These are phyloP conservation scores for Epicoccum nigrum DNA, from an alignment of 2,329 filamentous ascomycete genomes.

Conservation along the genomic window DNA sequence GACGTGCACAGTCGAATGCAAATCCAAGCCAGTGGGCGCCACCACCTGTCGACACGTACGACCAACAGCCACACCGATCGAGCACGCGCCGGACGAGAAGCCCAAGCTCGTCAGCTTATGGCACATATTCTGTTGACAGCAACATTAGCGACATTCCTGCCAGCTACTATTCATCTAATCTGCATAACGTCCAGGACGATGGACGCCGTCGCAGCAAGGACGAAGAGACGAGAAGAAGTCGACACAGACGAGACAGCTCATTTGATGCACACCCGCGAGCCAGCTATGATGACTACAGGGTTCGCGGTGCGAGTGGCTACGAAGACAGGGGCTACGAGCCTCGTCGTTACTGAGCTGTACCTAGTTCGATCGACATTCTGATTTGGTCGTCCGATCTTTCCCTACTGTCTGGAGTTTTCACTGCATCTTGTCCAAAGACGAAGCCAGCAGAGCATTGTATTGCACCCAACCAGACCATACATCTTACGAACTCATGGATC, in stretches of 20 bases:
- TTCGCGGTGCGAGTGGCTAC: slow-evolving; percentile 35
- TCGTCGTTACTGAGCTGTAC: slow-evolving; percentile 33
- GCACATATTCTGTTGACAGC: slow-evolving; percentile 43
- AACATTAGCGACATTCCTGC: slow-evolving; percentile 39
- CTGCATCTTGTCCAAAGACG: too few species aligned
- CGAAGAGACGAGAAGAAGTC: slow-evolving; percentile 36
- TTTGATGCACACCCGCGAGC: slow-evolving; percentile 39
- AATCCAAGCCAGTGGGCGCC: slow-evolving; percentile 39
- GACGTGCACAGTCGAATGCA: slow-evolving; percentile 42
- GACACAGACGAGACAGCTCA: slow-evolving; percentile 32
- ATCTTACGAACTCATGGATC: too few species aligned
- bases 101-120: slow-evolving; percentile 44
- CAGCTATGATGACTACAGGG: slow-evolving; percentile 40
- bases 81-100: slow-evolving; percentile 43
- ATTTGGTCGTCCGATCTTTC: background rate
- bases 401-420: too few species aligned
- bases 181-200: slow-evolving; percentile 43
- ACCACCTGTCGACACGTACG: slow-evolving; percentile 24
- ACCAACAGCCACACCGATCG: slow-evolving; percentile 31
- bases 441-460: too few species aligned
- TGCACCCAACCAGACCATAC: too few species aligned
- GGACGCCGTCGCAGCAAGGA: slow-evolving; percentile 38
- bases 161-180: slow-evolving; percentile 40
- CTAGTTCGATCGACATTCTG: background rate
- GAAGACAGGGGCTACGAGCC: slow-evolving; percentile 39